These are phyloP conservation scores for Naegleria lovaniensis DNA, from an alignment of 208 protist species.

Conservation along the genomic window DNA sequence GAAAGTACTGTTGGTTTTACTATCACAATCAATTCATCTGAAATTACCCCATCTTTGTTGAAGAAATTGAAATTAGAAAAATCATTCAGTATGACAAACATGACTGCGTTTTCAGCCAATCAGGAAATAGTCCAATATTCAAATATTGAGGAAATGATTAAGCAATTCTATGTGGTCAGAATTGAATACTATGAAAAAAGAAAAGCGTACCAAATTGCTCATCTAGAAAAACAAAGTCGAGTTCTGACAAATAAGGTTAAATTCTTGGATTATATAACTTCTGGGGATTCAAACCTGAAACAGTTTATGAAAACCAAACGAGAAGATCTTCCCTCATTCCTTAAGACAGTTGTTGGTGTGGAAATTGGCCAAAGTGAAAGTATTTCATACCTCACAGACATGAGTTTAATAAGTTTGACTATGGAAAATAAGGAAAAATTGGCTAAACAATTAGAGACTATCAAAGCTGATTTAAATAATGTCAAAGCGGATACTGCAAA, in stretches of 20 bases:
- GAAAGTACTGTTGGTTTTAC: constrained; percentile 27
- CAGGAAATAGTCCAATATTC: not conserved
- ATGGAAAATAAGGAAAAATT: constrained; percentile 68
- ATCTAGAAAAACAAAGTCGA: constrained; percentile 57
- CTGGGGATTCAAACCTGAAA: constrained; percentile 70
- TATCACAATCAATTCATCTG: not conserved
- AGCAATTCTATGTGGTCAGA: constrained; percentile 29
- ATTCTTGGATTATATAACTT: constrained; percentile 72
- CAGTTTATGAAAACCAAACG: constrained; percentile 62
- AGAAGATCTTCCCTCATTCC: constrained; percentile 54
- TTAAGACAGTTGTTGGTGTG: constrained; percentile 58
- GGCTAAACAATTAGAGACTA: constrained; percentile 53
- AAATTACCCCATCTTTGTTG: not conserved
- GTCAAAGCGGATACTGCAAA: not conserved
- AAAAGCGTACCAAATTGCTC: constrained; percentile 61
- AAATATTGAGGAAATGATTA: constrained; percentile 13
- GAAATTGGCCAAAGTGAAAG: constrained; percentile 23
- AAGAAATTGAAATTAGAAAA: constrained; percentile 20
- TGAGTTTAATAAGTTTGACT: constrained; percentile 77
- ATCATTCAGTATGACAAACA: not conserved
- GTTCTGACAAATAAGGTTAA: constrained; percentile 51
- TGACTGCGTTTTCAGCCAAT: constrained; percentile 7
- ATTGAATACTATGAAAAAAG: constrained; percentile 39
- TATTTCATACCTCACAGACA: constrained; percentile 72
- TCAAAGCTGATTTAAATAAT: constrained; percentile 55